Percentiles rank a stretch among this genome's conserved stretches.
phyloP scores from a whole-genome alignment of 768 basidiomycete genomes.

The Psilocybe cubensis region DNA sequence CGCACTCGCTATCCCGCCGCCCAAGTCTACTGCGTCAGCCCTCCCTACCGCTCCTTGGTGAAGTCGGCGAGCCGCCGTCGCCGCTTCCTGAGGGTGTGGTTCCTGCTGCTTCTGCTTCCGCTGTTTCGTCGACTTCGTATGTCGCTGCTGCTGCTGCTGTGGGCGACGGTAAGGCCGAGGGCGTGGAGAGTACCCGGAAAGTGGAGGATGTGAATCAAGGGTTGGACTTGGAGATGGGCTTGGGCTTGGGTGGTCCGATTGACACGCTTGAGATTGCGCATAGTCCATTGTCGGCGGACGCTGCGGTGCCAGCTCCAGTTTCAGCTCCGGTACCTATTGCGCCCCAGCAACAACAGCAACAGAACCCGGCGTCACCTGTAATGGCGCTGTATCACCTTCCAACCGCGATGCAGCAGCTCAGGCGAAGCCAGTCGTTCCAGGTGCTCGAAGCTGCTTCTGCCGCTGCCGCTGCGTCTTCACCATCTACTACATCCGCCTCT shows the following conservation, averaged over 20 bases:
- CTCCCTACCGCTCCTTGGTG: neutral
- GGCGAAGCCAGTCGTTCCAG: slow-evolving; percentile 8
- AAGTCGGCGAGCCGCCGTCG: neutral
- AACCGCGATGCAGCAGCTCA: slow-evolving; percentile 11
- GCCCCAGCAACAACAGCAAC: neutral
- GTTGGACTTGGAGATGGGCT: no score
- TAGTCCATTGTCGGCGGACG: no score
- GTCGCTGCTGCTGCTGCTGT: no score
- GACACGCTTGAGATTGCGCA: no score
- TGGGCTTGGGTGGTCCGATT: no score
- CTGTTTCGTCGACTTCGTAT: no score
- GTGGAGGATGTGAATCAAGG: no score
- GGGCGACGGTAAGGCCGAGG: no score
- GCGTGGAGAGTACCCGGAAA: no score
- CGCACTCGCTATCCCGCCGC: slow-evolving; percentile 1
- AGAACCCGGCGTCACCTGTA: neutral
- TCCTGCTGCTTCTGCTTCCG: no score
- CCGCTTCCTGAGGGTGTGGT: slow-evolving; percentile 20
- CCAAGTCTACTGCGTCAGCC: neutral
- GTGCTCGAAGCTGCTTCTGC: neutral
- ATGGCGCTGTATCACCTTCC: slow-evolving; percentile 15
- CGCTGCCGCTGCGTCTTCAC: neutral
- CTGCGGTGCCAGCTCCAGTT: no score
- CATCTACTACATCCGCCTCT: neutral
- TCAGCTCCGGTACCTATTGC: neutral